Evolutionary conservation across 768 basidiomycete genomes (phyloP).

Genomic region (Lactifluus subvellereus): DNA sequence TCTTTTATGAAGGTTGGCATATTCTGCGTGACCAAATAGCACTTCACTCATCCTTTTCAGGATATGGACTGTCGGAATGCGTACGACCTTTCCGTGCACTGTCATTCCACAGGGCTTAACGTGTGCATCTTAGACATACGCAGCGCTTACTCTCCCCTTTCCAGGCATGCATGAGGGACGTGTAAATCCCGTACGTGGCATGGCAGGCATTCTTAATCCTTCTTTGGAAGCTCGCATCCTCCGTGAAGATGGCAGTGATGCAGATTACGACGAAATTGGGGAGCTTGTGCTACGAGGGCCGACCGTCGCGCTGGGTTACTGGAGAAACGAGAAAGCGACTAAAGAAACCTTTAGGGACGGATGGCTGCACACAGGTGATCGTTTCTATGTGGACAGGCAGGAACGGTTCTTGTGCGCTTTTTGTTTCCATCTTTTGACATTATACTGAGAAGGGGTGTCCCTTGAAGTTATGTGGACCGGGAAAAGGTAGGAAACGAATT

Average conservation of each 20-base stretch:
- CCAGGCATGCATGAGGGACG: slow-evolving; percentile 14
- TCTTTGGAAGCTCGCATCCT: slow-evolving; percentile 60
- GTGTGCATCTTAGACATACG: slow-evolving; percentile 17
- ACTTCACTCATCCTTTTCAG: not conserved
- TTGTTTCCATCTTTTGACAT: no score
- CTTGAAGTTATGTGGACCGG: slow-evolving; percentile 61
- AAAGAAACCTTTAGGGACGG: slow-evolving; percentile 59
- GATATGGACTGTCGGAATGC: slow-evolving; percentile 20
- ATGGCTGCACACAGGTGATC: slow-evolving; percentile 74
- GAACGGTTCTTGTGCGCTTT: slow-evolving; percentile 57
- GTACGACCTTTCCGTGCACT: slow-evolving; percentile 1
- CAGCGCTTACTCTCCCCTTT: slow-evolving; percentile 1
- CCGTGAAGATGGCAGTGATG: slow-evolving; percentile 52
- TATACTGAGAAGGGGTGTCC: not conserved
- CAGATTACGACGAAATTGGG: slow-evolving; percentile 51
- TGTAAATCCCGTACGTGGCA: slow-evolving; percentile 33
- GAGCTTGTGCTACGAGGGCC: slow-evolving; percentile 56
- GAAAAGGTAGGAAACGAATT: slow-evolving; percentile 46
- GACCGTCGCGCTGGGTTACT: slow-evolving; percentile 63
- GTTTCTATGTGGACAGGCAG: slow-evolving; percentile 53
- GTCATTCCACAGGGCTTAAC: not conserved
- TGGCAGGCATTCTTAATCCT: slow-evolving; percentile 54
- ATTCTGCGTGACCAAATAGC: not conserved
- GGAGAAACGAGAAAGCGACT: slow-evolving; percentile 63
- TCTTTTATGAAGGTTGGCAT: slow-evolving; percentile 4